Evolutionary conservation across 2,329 filamentous ascomycete species (phyloP), one percentile per base, ranked within the genome.

Genomic region (Xylariomycetidae sp.): DNA sequence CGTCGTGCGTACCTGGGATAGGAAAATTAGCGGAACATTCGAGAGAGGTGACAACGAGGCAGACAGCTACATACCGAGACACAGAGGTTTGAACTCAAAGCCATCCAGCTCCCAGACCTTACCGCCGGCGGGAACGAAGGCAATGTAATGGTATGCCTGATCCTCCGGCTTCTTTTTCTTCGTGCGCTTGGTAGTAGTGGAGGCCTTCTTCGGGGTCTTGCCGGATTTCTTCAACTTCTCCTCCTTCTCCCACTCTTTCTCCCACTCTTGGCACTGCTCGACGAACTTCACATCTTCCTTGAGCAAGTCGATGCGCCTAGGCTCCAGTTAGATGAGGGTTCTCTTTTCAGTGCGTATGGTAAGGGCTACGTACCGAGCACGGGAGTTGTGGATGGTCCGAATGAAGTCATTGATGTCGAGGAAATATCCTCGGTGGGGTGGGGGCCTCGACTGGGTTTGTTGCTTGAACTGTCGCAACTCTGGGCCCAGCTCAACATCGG

Each of bases 51-150:
- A 8, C 26, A 29, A 16, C 10, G 20, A 14, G 12, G 24, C 24
- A 38, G 47, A 39, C 38, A 52, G 28, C 32, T 32, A 43, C 40
- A 35, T 56, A 61, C 80, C 81, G 35, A 88, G 65, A 35, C 68
- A 72, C 20, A 77, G 71, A 3, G 87, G 90, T 43, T 79, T 76
- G 25, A 66, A 66, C 54, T 89, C 79, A 15, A 95, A 65, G 4
- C 90, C 90, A 57, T 96, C 90, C 5, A 96, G 76, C 55, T 89
- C 85, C 87, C 87, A 95, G 10, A 95, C 74, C 35, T 76, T 67
- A 3, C 76, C 79, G n/a, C 73, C 68, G 10, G 79, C 73, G 2
- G 86, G 85, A 19, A 95, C 79, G 52, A 90, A 95, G 6, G 88
- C 89, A 43, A 94, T 82, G 57, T 92, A 96, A 54, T 96, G 90